Base-by-base conservation (phyloP, 495 filamentous ascomycete genomes). In the Penicilliopsis zonata region DNA sequence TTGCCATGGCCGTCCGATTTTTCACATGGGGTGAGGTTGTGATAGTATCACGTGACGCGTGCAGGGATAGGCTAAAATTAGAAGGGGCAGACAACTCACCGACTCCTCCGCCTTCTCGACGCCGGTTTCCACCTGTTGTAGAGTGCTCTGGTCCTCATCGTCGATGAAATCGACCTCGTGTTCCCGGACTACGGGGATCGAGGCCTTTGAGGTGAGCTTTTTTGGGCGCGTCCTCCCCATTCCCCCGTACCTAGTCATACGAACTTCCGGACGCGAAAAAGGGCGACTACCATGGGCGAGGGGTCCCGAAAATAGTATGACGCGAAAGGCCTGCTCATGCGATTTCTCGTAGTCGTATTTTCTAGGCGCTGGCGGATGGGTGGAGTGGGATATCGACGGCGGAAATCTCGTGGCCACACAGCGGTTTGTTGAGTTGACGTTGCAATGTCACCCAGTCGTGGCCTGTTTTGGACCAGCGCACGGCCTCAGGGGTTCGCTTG, bases 21-120 rank as follows among this genome's bases (percentile, higher is more conserved):
- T 52, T 50, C 39, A 34, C 13, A 32, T 32, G 40, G 34, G 36
- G 24, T 42, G 41, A 46, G 31, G 44, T 51, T 30, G 40, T 10
- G 48, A 58, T 57, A 39, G 44, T 47, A 50, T 70, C 68, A 76
- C 74, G 73, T 78, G 73, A 65, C 34, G 34, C 35, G 33, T 52
- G 50, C 50, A 59, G 53, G 53, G 57, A 44, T 57, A 47, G 51
- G 45, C 44, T 49, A 53, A 49, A 38, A 46, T 43, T 51, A 58
- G 60, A 43, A 55, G 36, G 38, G 46, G 41, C 50, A 48, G 47
- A 57, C 47, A 49, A 86, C 87, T 75, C 58, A 94, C 90, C 65
- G 82, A 87, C 70, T 98, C 88, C 59, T 98, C 90, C 36, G 72
- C 79, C 53, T 92, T 87, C 60, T 98, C 90, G 39, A 98, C 90